Conservation (phyloP, 495 filamentous ascomycete genomes). For the Talaromyces proteolyticus region DNA sequence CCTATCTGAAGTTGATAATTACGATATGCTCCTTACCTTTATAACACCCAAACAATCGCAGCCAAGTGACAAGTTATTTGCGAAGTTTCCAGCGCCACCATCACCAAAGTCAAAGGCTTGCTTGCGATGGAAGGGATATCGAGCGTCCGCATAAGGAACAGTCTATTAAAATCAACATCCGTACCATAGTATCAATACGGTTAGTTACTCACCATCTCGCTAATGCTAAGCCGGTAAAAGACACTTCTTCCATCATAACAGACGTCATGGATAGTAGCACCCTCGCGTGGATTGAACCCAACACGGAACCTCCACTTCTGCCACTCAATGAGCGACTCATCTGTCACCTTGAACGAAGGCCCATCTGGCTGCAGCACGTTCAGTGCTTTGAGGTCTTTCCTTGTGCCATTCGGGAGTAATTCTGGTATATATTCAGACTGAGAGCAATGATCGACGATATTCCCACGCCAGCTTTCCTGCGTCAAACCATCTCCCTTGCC, state of each 20-base stretch:
- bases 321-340: conserved; percentile 53
- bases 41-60: conserved; percentile 68
- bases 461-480: conserved; percentile 41
- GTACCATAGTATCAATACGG: not conserved
- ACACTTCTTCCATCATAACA: conserved; percentile 69
- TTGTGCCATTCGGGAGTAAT: conserved; percentile 49
- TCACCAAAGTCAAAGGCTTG: conserved; percentile 71
- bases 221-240: conserved; percentile 65
- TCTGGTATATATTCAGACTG: conserved; percentile 65
- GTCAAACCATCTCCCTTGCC: conserved; percentile 32
- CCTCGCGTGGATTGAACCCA: conserved; percentile 63
- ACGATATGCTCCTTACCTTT: conserved; percentile 16
- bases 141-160: conserved; percentile 60
- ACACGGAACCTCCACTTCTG: conserved; percentile 69
- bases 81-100: conserved; percentile 59
- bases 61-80: conserved; percentile 65
- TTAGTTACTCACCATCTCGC: conserved; percentile 53
- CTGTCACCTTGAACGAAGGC: conserved; percentile 57
- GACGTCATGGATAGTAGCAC: conserved; percentile 63
- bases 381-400: conserved; percentile 69
- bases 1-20: not conserved
- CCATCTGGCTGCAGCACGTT: conserved; percentile 77
- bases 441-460: conserved; percentile 41
- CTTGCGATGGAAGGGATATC: conserved; percentile 64
- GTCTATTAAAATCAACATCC: conserved; percentile 25